A percentile compares a stretch with the other conserved stretches of the same genome.
Conservation (phyloP, 495 filamentous ascomycete species). For the Penicillium manginii region DNA sequence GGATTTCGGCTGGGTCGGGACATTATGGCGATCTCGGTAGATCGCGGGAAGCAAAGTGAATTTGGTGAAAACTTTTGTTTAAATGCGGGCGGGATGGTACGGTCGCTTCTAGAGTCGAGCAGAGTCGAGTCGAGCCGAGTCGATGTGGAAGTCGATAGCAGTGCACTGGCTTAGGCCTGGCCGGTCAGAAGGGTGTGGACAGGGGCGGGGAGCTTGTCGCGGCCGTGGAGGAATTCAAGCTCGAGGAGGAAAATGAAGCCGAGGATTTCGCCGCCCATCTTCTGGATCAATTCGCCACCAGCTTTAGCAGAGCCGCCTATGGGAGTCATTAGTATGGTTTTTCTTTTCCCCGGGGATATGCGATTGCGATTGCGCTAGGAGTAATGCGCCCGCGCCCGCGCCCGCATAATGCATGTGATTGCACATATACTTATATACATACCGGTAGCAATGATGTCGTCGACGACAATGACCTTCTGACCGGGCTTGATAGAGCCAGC, state of each 20-base stretch:
- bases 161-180: slow-evolving; percentile 41
- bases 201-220: slow-evolving; percentile 84
- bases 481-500: slow-evolving; percentile 78
- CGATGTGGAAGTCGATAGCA: not conserved
- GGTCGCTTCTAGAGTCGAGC: no score
- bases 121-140: no score
- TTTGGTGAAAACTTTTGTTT: slow-evolving; percentile 17
- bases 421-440: slow-evolving; percentile 46
- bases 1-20: slow-evolving; percentile 5
- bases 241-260: slow-evolving; percentile 96
- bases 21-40: slow-evolving; percentile 10
- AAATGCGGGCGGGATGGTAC: no score
- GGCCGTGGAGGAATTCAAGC: slow-evolving; percentile 90
- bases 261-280: slow-evolving; percentile 80
- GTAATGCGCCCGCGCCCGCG: not conserved
- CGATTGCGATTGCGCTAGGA: not conserved
- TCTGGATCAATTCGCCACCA: slow-evolving; percentile 80
- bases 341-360: not conserved
- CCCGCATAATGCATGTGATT: not conserved
- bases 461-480: slow-evolving; percentile 88
- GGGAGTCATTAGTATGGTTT: slow-evolving; percentile 1
- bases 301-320: slow-evolving; percentile 89
- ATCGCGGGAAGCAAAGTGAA: slow-evolving; percentile 13
- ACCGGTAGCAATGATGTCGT: slow-evolving; percentile 99
- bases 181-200: slow-evolving; percentile 80